A percentile compares a stretch with the other conserved stretches of the same genome.
These are phyloP conservation scores for Paradendryphiella salina DNA, from an alignment of 2,329 filamentous ascomycete species.

Conservation along the genomic window DNA sequence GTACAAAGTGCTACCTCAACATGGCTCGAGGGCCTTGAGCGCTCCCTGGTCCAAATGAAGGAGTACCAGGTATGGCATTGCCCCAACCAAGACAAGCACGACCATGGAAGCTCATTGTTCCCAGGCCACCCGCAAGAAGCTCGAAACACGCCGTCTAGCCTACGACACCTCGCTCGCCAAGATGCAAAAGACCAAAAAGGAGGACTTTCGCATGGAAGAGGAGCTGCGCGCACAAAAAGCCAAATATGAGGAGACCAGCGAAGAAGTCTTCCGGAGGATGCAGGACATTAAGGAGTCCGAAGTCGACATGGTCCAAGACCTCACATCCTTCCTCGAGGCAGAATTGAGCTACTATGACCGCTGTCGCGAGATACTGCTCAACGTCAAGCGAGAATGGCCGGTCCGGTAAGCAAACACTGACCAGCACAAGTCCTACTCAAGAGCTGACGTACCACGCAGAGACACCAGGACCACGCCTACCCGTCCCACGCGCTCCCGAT, in stretches of 20 bases:
- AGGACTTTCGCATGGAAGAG: conserved; percentile 91
- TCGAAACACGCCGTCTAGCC: conserved; percentile 83
- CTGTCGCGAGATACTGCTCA: conserved; percentile 78
- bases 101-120: conserved; percentile 18
- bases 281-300: conserved; percentile 95
- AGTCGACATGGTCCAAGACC: conserved; percentile 75
- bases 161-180: conserved; percentile 89
- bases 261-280: conserved; percentile 91
- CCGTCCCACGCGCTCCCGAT: conserved; percentile 59
- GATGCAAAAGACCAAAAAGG: conserved; percentile 90
- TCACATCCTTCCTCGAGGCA: conserved; percentile 81
- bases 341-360: conserved; percentile 91
- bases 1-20: conserved; percentile 74
- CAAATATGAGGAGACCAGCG: conserved; percentile 93
- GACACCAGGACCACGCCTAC: conserved; percentile 34
- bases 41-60: conserved; percentile 91
- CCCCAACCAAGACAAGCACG: background rate
- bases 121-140: conserved; percentile 83
- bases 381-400: conserved; percentile 71
- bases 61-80: conserved; percentile 78
- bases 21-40: conserved; percentile 91
- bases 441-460: conserved; percentile 29
- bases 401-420: conserved; percentile 53
- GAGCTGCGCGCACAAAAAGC: conserved; percentile 87
- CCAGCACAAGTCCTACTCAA: conserved; percentile 1